Base-by-base conservation (phyloP, 2,329 filamentous ascomycete species). In the Penicillium aurantiogriseum region DNA sequence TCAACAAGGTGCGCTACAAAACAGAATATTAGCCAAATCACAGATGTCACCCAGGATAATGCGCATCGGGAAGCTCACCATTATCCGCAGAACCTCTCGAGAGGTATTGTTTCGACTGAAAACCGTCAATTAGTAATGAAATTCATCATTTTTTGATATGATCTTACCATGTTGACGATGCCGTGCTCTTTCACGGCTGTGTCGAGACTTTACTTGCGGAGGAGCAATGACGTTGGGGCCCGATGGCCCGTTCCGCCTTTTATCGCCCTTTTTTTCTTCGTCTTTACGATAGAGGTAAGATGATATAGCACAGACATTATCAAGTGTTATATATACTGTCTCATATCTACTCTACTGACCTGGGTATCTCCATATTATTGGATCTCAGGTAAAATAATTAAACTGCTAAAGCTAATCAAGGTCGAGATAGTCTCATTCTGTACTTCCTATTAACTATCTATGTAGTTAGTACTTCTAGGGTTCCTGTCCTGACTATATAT, bases 31-130 rank as follows among this genome's bases (percentile, higher is more conserved):
- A 73, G 46, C 67, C 69, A 64, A 69, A 71, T 31, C 23, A 29
- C 5, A 10, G 7, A 8, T 27, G 15, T 27, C 15, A 25, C 9
- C 25, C 31, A 42, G 13, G 19, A 17, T 42, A 27, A 43, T 36
- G 44, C 21, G 25, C 15, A 15, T 29, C 19, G n/a, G 25, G n/a
- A 21, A 29, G 56, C 80, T 74, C 74, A 91, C 91, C 92, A 80
- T 92, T 85, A 73, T 96, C 90, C 74, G 96, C 85, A 43, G 92
- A 93, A 76, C 96, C 91, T 65, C 89, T 89, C 69, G 93, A 95
- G 62, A 99, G 85, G 75, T 97, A 99, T 88, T 97, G 94, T 80
- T 97, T 97, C 55, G 94, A 99, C 94, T 97, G 5, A 56, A 58
- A 31, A 13, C 9, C 27, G 47, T 64, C 36, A 58, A 39, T 56